A percentile compares a stretch with the other conserved stretches of the same genome.
Evolutionary conservation across 805 yeast genomes (phyloP).

Genomic region (Kuraishia molischiana): DNA sequence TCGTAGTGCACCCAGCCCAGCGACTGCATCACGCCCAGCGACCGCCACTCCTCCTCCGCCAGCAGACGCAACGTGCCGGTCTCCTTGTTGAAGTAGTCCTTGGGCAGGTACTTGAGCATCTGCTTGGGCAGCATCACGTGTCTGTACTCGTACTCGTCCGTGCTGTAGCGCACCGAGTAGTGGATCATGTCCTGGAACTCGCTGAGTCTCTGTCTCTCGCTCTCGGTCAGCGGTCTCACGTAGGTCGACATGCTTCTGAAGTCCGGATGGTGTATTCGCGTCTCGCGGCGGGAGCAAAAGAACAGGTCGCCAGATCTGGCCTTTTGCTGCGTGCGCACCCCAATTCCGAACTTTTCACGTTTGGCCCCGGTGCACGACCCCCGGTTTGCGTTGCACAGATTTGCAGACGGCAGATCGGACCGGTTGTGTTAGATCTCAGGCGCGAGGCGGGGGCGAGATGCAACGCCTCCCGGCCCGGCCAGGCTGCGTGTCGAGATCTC

Average conservation of each 20-base stretch:
- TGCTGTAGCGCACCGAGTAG: slow-evolving; percentile 88
- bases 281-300: too few relatives aligned
- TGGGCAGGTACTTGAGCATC: slow-evolving; percentile 89
- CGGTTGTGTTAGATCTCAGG: too few relatives aligned
- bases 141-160: slow-evolving; percentile 86
- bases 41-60: slow-evolving; percentile 97
- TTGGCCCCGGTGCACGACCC: too few relatives aligned
- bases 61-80: slow-evolving; percentile 89
- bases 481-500: too few relatives aligned
- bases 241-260: slow-evolving; percentile 34
- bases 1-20: slow-evolving; percentile 98
- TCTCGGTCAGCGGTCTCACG: slow-evolving; percentile 68
- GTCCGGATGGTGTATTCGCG: too few relatives aligned
- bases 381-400: too few relatives aligned
- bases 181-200: slow-evolving; percentile 93
- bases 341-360: too few relatives aligned
- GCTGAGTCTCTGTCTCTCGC: slow-evolving; percentile 76
- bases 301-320: too few relatives aligned
- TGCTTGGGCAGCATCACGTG: slow-evolving; percentile 96
- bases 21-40: slow-evolving; percentile 93
- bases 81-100: slow-evolving; percentile 87
- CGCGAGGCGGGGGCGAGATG: too few relatives aligned
- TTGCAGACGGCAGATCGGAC: too few relatives aligned
- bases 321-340: too few relatives aligned
- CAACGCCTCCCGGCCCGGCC: too few relatives aligned